Base-by-base conservation (phyloP, 208 protist genomes). In the Trypanosoma melophagium region DNA sequence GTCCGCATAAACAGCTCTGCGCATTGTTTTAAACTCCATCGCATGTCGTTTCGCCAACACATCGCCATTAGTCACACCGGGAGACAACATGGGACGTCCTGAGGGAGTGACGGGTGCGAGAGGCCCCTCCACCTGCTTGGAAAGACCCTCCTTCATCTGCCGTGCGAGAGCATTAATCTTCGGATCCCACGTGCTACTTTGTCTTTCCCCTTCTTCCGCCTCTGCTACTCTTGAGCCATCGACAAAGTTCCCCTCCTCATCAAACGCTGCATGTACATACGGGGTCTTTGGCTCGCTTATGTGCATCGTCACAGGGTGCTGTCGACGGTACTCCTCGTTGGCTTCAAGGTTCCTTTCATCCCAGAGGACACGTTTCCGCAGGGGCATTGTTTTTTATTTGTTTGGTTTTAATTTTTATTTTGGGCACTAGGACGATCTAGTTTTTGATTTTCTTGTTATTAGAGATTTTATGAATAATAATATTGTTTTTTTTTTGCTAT, bases 201-300 rank as follows among this genome's bases (percentile, higher is more conserved):
- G 66, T 14, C 14, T 44, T 22, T 66, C 41, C 9, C 47, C 52
- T 1, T 66, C 66, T 1, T 40, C 60, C 50, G 77, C 79, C 17
- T 58, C 60, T 21, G 24, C 66, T 40, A 73, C 76, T 38, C 63
- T 62, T 21, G 31, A 19, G 0, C 42, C 60, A 14, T 69, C 58
- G 25, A 28, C 24, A 60, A 69, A 74, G 28, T 58, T 44, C 13
- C 60, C 73, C 19, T 74, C 75, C 16, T 78, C 79, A n/a, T 86
- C 79, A 9, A 85, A 74, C 28, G 80, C 77, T 3, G 67, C 64
- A 73, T 91, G 77, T 7, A 68, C 58, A 70, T 86, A 96, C 9
- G 90, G 90, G 7, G 90, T 96, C 72, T 96, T 96, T 21, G 90
- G 90, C 74, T 96, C 87, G 3, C 81, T 83, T 58, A 96, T 96